A percentile compares a stretch with the other conserved stretches of the same genome.
Evolutionary conservation across 768 basidiomycete species (phyloP).

Genomic region (Boletales sp.): DNA sequence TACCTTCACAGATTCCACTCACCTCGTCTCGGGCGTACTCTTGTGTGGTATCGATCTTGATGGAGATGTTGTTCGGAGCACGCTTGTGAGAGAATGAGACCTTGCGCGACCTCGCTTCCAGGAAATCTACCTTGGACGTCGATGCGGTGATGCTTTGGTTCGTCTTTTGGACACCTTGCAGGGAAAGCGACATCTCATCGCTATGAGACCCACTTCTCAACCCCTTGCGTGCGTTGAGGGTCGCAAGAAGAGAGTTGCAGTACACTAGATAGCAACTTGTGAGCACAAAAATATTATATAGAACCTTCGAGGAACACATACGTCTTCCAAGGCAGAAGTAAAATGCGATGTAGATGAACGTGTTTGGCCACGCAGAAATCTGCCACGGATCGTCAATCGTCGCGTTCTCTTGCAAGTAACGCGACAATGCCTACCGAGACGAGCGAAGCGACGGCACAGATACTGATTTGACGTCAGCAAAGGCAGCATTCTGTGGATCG

Average conservation of each 20-base stretch:
- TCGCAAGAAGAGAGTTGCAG: constrained; percentile 59
- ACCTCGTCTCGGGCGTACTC: constrained; percentile 48
- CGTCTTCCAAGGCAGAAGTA: constrained; percentile 62
- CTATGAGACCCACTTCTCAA: constrained; percentile 32
- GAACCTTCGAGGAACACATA: constrained; percentile 29
- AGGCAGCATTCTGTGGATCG: too few species aligned
- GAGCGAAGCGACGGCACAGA: constrained; percentile 57
- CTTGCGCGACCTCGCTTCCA: not conserved
- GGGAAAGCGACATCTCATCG: constrained; percentile 31
- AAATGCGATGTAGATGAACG: constrained; percentile 62
- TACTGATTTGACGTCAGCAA: constrained; percentile 20
- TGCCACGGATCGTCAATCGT: constrained; percentile 18
- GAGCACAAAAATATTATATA: not conserved
- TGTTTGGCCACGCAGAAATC: constrained; percentile 49
- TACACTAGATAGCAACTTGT: constrained; percentile 39
- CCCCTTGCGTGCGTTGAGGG: constrained; percentile 54
- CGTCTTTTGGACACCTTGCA: constrained; percentile 27
- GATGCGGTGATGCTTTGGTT: constrained; percentile 9
- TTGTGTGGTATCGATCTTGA: constrained; percentile 61
- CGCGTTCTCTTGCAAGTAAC: not conserved
- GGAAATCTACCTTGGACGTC: constrained; percentile 9
- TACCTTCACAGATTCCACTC: not conserved
- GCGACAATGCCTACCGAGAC: constrained; percentile 39
- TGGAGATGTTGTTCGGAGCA: constrained; percentile 51
- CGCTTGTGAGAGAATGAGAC: constrained; percentile 13